Conservation (phyloP, 2,329 filamentous ascomycete species). For the Claviceps maximensis region DNA sequence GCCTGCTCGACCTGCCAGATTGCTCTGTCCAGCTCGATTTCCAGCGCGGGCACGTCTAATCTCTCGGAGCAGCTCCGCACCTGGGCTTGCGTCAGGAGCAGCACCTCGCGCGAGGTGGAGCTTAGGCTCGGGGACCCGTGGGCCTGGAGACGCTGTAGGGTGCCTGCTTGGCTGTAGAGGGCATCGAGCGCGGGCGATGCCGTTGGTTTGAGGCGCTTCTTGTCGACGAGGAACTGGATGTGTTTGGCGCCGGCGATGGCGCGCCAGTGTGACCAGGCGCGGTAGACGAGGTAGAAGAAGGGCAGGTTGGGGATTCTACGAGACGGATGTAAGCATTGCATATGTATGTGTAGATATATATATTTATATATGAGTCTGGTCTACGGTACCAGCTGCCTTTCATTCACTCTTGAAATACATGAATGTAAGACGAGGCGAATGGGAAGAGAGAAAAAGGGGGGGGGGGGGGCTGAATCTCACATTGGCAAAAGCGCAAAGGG, state of each 20-base stretch:
- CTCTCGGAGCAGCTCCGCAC: slow-evolving; percentile 45
- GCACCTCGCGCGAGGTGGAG: slow-evolving; percentile 14
- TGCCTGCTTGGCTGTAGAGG: slow-evolving; percentile 47
- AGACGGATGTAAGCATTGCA: neutral
- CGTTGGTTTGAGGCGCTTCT: slow-evolving; percentile 52
- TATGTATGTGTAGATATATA: no score
- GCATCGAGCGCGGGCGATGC: slow-evolving; percentile 60
- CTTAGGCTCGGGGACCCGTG: neutral
- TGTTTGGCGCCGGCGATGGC: slow-evolving; percentile 76
- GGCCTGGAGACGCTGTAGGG: neutral
- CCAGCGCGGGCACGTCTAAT: slow-evolving; percentile 55
- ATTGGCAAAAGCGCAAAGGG: slow-evolving; percentile 77
- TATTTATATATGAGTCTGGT: no score
- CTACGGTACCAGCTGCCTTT: no score
- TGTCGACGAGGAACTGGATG: slow-evolving; percentile 65
- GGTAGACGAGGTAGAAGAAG: slow-evolving; percentile 90
- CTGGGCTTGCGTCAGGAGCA: slow-evolving; percentile 36
- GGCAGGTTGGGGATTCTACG: slow-evolving; percentile 77
- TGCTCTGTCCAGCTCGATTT: slow-evolving; percentile 60
- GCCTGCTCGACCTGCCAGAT: slow-evolving; percentile 56
- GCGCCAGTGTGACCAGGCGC: slow-evolving; percentile 84
- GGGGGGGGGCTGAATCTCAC: slow-evolving; percentile 37
- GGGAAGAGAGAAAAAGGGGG: neutral
- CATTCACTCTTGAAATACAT: no score
- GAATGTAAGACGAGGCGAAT: neutral